Conservation (phyloP, 73 alveolate species). For the Durusdinium trenchii region DNA sequence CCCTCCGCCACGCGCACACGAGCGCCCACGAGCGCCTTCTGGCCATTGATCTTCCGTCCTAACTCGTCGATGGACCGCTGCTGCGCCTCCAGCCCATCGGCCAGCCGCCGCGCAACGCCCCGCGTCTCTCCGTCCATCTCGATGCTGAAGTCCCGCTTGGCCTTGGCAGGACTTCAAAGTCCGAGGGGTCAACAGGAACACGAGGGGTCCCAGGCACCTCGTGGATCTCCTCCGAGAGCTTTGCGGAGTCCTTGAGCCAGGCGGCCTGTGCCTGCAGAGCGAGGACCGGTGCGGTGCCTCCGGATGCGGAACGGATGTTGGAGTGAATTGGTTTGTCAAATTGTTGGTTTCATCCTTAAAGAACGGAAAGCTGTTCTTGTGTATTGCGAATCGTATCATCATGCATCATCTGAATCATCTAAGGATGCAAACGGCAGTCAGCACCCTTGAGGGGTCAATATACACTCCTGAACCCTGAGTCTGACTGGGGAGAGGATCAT, state of each 20-base stretch:
- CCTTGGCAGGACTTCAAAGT: neutral
- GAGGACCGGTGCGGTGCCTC: neutral
- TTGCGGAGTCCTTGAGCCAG: conserved; percentile 20
- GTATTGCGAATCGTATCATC: neutral
- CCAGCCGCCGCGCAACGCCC: conserved; percentile 88
- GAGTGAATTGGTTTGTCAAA: neutral
- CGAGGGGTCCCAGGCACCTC: conserved; percentile 27
- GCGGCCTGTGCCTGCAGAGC: conserved; percentile 82
- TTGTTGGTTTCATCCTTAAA: neutral
- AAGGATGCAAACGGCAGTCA: neutral
- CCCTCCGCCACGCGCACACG: neutral
- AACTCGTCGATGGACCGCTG: conserved; percentile 63
- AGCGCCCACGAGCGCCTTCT: neutral
- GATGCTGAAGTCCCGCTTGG: conserved; percentile 92
- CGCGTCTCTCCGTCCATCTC: conserved; percentile 92
- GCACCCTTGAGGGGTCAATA: too few species aligned
- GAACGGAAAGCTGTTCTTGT: neutral
- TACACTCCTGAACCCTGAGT: too few species aligned
- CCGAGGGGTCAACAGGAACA: neutral
- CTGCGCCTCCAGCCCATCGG: conserved; percentile 67
- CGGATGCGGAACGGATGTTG: neutral
- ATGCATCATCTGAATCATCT: neutral
- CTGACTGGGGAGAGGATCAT: too few species aligned
- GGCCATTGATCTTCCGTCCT: neutral
- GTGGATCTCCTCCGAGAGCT: conserved; percentile 74